These are phyloP conservation scores for Rubroboletus satanas DNA, from an alignment of 768 basidiomycete genomes.

Conservation along the genomic window DNA sequence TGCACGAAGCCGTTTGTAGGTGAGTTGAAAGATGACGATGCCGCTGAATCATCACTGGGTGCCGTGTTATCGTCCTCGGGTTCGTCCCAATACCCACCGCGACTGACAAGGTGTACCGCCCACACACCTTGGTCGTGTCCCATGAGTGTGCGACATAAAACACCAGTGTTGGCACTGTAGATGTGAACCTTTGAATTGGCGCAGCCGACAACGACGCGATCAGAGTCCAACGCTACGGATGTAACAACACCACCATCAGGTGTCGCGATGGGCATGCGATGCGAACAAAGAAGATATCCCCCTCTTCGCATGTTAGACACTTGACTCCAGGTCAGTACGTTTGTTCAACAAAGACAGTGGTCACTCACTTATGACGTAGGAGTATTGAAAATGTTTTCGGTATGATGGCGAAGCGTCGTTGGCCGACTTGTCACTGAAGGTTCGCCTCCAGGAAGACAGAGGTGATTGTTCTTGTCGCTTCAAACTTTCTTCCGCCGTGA, in stretches of 20 bases:
- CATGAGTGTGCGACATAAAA: conserved; percentile 68
- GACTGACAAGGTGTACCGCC: conserved; percentile 77
- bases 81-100: conserved; percentile 48
- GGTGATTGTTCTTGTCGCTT: conserved; percentile 27
- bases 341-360: background rate
- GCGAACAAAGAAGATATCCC: conserved; percentile 64
- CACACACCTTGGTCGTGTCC: conserved; percentile 93
- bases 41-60: conserved; percentile 3
- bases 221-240: conserved; percentile 75
- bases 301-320: conserved; percentile 81
- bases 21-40: background rate
- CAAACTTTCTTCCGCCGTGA: conserved; percentile 31
- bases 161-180: conserved; percentile 76
- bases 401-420: conserved; percentile 40
- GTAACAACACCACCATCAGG: conserved; percentile 72
- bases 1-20: conserved; percentile 25
- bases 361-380: conserved; percentile 64
- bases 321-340: conserved; percentile 26
- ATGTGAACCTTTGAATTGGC: conserved; percentile 82
- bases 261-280: conserved; percentile 45
- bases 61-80: conserved; percentile 6
- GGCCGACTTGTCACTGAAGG: conserved; percentile 2
- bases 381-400: conserved; percentile 65
- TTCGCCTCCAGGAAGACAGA: conserved; percentile 24
- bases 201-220: conserved; percentile 86